Conservation (phyloP, 2,329 filamentous ascomycete species). For the Apiospora kogelbergensis region DNA sequence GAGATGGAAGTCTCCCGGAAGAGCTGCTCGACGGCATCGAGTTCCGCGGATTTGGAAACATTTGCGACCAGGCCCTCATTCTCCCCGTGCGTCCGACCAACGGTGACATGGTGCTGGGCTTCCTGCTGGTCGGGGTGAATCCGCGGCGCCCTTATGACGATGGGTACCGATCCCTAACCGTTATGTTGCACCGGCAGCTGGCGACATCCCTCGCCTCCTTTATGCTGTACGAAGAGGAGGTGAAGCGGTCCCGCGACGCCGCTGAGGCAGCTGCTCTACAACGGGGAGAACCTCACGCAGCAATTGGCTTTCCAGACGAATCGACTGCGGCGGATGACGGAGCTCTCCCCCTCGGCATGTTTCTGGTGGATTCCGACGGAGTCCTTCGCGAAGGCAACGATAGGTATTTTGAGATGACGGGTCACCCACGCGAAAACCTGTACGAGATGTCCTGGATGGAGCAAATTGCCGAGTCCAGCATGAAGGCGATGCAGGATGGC, state of each 20-base stretch:
- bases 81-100: slow-evolving; percentile 62
- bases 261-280: slow-evolving; percentile 35
- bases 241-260: slow-evolving; percentile 44
- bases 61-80: slow-evolving; percentile 56
- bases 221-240: slow-evolving; percentile 65
- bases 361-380: slow-evolving; percentile 39
- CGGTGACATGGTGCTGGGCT: slow-evolving; percentile 57
- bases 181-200: slow-evolving; percentile 44
- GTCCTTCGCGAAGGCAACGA: slow-evolving; percentile 45
- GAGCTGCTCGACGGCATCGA: slow-evolving; percentile 52
- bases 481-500: slow-evolving; percentile 30
- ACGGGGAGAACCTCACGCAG: slow-evolving; percentile 32
- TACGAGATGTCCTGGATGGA: slow-evolving; percentile 43
- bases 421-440: slow-evolving; percentile 36
- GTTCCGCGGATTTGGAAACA: slow-evolving; percentile 55
- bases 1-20: slow-evolving; percentile 48
- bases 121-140: slow-evolving; percentile 62
- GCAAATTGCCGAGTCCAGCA: slow-evolving; percentile 37
- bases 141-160: slow-evolving; percentile 63
- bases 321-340: slow-evolving; percentile 37
- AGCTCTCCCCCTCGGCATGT: slow-evolving; percentile 39
- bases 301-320: slow-evolving; percentile 36
- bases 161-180: slow-evolving; percentile 61
- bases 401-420: slow-evolving; percentile 47
- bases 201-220: slow-evolving; percentile 64